Evolutionary conservation across 345 rosid genomes (phyloP), one percentile per base, ranked within the genome.

Genomic region (Limnanthes douglasii): DNA sequence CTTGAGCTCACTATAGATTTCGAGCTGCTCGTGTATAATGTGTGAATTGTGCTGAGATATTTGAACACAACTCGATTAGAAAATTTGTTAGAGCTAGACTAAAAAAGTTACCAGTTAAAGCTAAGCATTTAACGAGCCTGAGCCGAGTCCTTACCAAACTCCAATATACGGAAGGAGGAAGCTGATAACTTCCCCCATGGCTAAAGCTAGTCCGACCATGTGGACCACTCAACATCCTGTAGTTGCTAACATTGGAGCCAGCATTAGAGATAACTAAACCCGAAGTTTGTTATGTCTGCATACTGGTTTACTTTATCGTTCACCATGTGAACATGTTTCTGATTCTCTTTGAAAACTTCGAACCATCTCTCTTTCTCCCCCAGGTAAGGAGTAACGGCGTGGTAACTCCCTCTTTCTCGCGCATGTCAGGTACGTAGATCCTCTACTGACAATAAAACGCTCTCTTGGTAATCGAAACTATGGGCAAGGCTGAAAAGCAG

Each of bases 381-480:
- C 2, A 60, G 50, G 47, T 41, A 31, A n/a, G 11, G 46, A 1
- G 62, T 52, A 2, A 66, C 48, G 0, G 56, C 51, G 37, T 66
- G 65, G 44, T 66, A 60, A 57, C 68, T 60, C 51, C 68, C 56
- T 73, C 70, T 53, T 57, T 52, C 52, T 59, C 67, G 5, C 53
- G 62, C 52, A 70, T 40, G 37, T 60, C 64, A n/a, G n/a, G n/a
- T n/a, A 69, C 62, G 56, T 15, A 59, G 16, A 29, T 45, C 50
- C 18, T 70, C 64, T 17, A 65, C 67, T 0, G 68, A 56, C 16
- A 22, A 57, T 39, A 70, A 49, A 22, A 53, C 65, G 9, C 40
- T 50, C 37, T 56, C 68, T 4, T 44, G 51, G 53, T 52, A 66
- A 43, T 62, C 63, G 2, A 56, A 43, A 30, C 78, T 37, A 20